A percentile compares a stretch with the other conserved stretches of the same genome.
Conservation (phyloP, 352 stramenopile species). For the Globisporangium viniferum region DNA sequence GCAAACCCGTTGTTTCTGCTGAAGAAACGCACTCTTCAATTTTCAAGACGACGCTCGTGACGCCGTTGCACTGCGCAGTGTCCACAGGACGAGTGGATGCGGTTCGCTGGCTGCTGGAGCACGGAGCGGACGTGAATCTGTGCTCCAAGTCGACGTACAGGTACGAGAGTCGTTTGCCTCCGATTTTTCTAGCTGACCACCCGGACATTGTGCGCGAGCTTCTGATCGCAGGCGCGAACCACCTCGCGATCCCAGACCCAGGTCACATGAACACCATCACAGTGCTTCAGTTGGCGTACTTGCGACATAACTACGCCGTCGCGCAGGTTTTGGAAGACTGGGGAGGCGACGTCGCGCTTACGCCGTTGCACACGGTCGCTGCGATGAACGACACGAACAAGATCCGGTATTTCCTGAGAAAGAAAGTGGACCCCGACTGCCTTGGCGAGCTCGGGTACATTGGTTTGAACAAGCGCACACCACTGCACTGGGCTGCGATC, state of each 20-base stretch:
- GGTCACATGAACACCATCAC: slow-evolving; percentile 87
- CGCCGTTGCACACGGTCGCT: slow-evolving; percentile 70
- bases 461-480: slow-evolving; percentile 77
- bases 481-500: slow-evolving; percentile 73
- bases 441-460: slow-evolving; percentile 78
- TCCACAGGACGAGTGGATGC: slow-evolving; percentile 69
- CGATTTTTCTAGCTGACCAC: slow-evolving; percentile 79
- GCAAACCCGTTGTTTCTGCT: slow-evolving; percentile 56
- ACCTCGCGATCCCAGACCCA: slow-evolving; percentile 75
- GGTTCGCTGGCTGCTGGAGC: slow-evolving; percentile 67
- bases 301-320: slow-evolving; percentile 78
- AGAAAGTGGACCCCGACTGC: slow-evolving; percentile 75
- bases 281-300: slow-evolving; percentile 75
- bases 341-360: slow-evolving; percentile 75
- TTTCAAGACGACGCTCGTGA: slow-evolving; percentile 85
- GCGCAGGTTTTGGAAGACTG: slow-evolving; percentile 80
- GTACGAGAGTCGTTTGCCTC: slow-evolving; percentile 59
- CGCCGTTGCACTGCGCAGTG: slow-evolving; percentile 76
- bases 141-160: slow-evolving; percentile 75
- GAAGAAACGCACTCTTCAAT: slow-evolving; percentile 78
- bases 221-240: slow-evolving; percentile 62
- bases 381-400: slow-evolving; percentile 63
- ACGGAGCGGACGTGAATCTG: slow-evolving; percentile 72
- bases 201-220: slow-evolving; percentile 76
- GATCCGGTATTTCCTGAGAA: slow-evolving; percentile 59